These are phyloP conservation scores for Ceratobasidium sp. DNA, from an alignment of 1,284 basidiomycete species.

Conservation along the genomic window DNA sequence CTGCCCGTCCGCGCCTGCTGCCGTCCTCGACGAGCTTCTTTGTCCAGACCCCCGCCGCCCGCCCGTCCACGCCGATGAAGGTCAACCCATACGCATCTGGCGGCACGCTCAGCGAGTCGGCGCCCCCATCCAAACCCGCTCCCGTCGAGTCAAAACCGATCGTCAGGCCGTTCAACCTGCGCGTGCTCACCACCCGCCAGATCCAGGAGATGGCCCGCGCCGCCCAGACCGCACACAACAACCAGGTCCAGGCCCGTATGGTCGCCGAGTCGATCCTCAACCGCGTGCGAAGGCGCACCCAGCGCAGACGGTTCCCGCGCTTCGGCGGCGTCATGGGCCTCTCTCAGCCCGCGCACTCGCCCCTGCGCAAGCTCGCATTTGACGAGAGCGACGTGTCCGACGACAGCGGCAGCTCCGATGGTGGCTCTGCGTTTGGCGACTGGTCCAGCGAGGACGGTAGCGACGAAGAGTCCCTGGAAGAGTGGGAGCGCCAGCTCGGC, in stretches of 20 bases:
- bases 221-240: slow-evolving; percentile 38
- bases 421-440: slow-evolving; percentile 29
- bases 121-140: slow-evolving; percentile 7
- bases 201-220: slow-evolving; percentile 44
- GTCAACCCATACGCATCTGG: slow-evolving; percentile 36
- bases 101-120: slow-evolving; percentile 18
- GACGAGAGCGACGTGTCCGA: slow-evolving; percentile 42
- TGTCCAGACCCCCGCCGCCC: slow-evolving; percentile 24
- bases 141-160: slow-evolving; percentile 28
- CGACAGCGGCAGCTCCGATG: slow-evolving; percentile 41
- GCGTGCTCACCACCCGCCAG: slow-evolving; percentile 37
- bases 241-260: slow-evolving; percentile 44
- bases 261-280: slow-evolving; percentile 43
- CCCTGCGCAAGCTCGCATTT: slow-evolving; percentile 42
- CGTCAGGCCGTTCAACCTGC: slow-evolving; percentile 25
- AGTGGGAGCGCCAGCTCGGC: slow-evolving; percentile 42
- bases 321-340: slow-evolving; percentile 35
- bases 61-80: slow-evolving; percentile 34
- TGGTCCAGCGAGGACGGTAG: slow-evolving; percentile 42
- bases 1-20: slow-evolving; percentile 33
- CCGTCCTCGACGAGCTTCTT: slow-evolving; percentile 32
- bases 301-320: slow-evolving; percentile 37
- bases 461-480: slow-evolving; percentile 38
- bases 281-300: slow-evolving; percentile 37
- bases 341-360: slow-evolving; percentile 22